Conservation (phyloP, 2,329 filamentous ascomycete genomes). For the Xylariaceae sp. region DNA sequence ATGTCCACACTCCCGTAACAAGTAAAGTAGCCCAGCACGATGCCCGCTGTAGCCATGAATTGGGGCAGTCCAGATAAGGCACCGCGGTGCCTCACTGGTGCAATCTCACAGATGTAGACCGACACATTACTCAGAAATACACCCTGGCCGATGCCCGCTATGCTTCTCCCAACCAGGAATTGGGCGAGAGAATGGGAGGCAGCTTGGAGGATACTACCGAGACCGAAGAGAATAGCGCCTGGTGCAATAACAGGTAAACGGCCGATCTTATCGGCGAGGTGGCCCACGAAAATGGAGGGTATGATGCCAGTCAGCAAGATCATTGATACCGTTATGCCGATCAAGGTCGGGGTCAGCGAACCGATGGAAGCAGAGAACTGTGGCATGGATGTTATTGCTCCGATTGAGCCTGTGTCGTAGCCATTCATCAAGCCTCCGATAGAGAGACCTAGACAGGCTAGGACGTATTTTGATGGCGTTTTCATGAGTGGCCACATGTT, state of each 20-base stretch:
- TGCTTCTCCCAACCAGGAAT: conserved; percentile 52
- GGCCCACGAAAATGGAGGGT: conserved; percentile 56
- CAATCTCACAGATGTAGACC: conserved; percentile 62
- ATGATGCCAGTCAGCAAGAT: conserved; percentile 57
- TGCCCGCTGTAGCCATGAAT: conserved; percentile 47
- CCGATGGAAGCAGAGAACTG: conserved; percentile 41
- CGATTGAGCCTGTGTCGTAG: conserved; percentile 37
- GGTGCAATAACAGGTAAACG: conserved; percentile 44
- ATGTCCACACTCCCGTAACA: conserved; percentile 55
- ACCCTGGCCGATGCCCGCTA: conserved; percentile 60
- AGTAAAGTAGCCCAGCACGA: conserved; percentile 57
- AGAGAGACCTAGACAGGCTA: conserved; percentile 31
- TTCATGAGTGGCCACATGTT: conserved; percentile 4
- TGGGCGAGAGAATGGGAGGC: conserved; percentile 45
- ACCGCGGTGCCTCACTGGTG: conserved; percentile 49
- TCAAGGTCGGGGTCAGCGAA: conserved; percentile 47
- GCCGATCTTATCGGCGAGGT: conserved; percentile 51
- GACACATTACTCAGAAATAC: conserved; percentile 55
- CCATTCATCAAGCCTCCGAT: conserved; percentile 37
- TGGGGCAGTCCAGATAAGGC: conserved; percentile 52
- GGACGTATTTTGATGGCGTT: conserved; percentile 30
- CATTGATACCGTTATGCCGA: conserved; percentile 57
- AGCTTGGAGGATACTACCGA: conserved; percentile 53
- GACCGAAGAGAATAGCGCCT: conserved; percentile 49
- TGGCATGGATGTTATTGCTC: conserved; percentile 33